Conservation (phyloP, 139 green algal genomes). For the Asterochloris sp. region DNA sequence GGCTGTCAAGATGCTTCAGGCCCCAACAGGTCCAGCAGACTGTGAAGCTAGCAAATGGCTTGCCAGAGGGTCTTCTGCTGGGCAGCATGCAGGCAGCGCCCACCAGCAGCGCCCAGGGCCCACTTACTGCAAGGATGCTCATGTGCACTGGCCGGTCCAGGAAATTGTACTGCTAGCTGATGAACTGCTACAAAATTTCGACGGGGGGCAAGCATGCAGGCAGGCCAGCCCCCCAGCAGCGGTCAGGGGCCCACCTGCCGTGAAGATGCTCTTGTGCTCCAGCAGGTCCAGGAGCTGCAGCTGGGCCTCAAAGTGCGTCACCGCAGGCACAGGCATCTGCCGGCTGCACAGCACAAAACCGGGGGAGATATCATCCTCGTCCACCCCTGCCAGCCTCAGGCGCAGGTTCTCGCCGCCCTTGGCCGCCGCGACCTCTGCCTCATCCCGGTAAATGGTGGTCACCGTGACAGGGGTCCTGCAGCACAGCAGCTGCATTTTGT, state of each 20-base stretch:
- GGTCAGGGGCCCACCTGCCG: constrained; percentile 34
- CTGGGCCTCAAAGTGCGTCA: constrained; percentile 71
- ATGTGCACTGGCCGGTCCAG: no score
- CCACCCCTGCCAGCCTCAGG: constrained; percentile 68
- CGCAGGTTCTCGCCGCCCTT: constrained; percentile 81
- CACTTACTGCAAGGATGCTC: no score
- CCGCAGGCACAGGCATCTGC: constrained; percentile 58
- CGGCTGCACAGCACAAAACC: constrained; percentile 92
- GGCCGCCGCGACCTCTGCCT: constrained; percentile 79
- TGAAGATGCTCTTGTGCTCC: constrained; percentile 98
- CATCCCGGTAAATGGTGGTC: constrained; percentile 85
- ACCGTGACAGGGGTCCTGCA: constrained; percentile 78
- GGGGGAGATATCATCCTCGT: constrained; percentile 82
- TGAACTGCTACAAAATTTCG: no score
- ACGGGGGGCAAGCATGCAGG: no score
- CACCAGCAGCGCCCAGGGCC: no score
- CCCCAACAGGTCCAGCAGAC: no score
- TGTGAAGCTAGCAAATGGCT: no score
- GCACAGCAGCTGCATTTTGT: background rate
- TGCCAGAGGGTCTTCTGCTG: no score
- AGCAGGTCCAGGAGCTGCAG: constrained; percentile 74
- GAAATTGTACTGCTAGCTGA: no score
- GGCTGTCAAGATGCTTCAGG: no score
- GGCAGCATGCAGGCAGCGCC: no score
- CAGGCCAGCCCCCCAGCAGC: no score